Conservation (phyloP, 768 basidiomycete species). For the Lanmaoa rubissima region DNA sequence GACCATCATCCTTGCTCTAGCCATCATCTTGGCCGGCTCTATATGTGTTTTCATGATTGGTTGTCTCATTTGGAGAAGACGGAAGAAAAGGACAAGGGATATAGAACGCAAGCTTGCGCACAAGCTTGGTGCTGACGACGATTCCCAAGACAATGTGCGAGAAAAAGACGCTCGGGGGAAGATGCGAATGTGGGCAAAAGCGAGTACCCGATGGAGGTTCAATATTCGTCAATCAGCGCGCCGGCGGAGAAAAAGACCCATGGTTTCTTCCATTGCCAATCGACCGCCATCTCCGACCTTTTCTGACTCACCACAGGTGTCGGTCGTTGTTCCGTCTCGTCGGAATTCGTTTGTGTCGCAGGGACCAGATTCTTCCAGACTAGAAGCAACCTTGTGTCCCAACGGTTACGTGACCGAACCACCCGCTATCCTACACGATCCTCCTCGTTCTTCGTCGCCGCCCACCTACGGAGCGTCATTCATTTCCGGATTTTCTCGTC, state of each 20-base stretch:
- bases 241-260: conserved; percentile 42
- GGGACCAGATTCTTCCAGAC: conserved; percentile 4
- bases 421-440: background rate
- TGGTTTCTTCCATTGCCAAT: background rate
- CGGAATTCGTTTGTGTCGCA: conserved; percentile 28
- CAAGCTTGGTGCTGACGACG: conserved; percentile 23
- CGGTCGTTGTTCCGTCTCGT: conserved; percentile 16
- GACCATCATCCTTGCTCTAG: conserved; percentile 51
- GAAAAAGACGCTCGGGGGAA: conserved; percentile 49
- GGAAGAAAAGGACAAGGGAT: conserved; percentile 42
- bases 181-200: conserved; percentile 62
- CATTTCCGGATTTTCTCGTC: conserved; percentile 12
- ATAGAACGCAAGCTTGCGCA: conserved; percentile 46
- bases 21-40: conserved; percentile 58
- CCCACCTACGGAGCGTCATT: conserved; percentile 46
- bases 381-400: background rate
- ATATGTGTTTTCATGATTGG: conserved; percentile 62
- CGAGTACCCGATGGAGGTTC: conserved; percentile 67
- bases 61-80: conserved; percentile 58
- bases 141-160: conserved; percentile 31
- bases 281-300: conserved; percentile 22
- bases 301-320: conserved; percentile 9
- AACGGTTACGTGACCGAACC: background rate
- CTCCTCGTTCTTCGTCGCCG: conserved; percentile 32
- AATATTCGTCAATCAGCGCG: conserved; percentile 61